phyloP scores from a whole-genome alignment of 768 basidiomycete genomes.

The Suillus discolor region DNA sequence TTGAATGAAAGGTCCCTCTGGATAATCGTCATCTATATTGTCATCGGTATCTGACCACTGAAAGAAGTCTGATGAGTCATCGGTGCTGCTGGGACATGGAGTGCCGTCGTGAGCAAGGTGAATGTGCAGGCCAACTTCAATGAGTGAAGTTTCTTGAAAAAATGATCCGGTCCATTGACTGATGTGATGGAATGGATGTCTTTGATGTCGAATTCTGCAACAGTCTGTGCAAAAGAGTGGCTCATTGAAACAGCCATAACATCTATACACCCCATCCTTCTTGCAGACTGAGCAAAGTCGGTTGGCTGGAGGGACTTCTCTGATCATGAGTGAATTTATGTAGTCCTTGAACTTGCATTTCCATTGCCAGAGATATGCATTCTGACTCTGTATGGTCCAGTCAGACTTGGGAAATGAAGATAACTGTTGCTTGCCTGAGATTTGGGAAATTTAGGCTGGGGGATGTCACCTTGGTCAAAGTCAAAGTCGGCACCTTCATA shows the following conservation, averaged over 20 bases:
- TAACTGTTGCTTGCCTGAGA: background rate
- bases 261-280: background rate
- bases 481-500: background rate
- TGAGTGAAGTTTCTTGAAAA: background rate
- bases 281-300: background rate
- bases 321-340: background rate
- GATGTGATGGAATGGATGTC: background rate
- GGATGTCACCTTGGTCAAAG: background rate
- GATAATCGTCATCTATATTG: background rate
- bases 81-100: background rate
- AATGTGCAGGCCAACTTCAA: background rate
- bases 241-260: slow-evolving; percentile 1
- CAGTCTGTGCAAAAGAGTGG: background rate
- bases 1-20: background rate
- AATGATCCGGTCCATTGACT: background rate
- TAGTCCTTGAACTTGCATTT: slow-evolving; percentile 2
- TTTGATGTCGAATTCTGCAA: background rate
- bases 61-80: background rate
- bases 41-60: background rate
- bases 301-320: background rate
- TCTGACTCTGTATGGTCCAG: background rate
- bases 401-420: background rate
- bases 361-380: background rate
- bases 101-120: background rate
- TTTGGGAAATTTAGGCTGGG: background rate